phyloP scores from a whole-genome alignment of 2,329 filamentous ascomycete genomes.

The Alternaria hordeiaustralica region DNA sequence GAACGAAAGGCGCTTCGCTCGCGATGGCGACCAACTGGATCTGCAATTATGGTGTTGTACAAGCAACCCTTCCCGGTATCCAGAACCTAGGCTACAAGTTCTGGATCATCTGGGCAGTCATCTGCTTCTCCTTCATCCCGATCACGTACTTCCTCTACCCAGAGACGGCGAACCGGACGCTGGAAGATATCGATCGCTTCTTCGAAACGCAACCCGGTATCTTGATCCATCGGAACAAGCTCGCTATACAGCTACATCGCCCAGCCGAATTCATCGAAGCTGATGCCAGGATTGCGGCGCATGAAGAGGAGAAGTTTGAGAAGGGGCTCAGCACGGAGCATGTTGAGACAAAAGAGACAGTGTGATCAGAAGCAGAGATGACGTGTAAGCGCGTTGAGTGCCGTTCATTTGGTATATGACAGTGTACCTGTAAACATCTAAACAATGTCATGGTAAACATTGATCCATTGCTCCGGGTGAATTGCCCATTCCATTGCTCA shows the following conservation, averaged over 20 bases:
- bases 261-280: constrained; percentile 58
- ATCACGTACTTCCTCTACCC: constrained; percentile 61
- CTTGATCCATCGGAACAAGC: constrained; percentile 57
- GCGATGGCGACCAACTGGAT: constrained; percentile 46
- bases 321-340: constrained; percentile 25
- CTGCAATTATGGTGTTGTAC: constrained; percentile 41
- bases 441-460: neutral
- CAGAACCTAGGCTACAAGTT: constrained; percentile 59
- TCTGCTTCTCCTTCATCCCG: constrained; percentile 61
- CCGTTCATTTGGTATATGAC: neutral
- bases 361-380: constrained; percentile 11
- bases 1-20: constrained; percentile 43
- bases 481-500: neutral
- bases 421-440: neutral
- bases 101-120: constrained; percentile 62
- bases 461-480: neutral
- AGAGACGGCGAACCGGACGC: constrained; percentile 55
- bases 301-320: constrained; percentile 11
- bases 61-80: constrained; percentile 43
- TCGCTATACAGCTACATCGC: constrained; percentile 55
- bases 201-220: constrained; percentile 47
- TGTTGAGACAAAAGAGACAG: constrained; percentile 35
- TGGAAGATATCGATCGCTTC: constrained; percentile 59
- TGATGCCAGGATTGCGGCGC: constrained; percentile 48
- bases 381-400: fast-evolving